Percentiles rank a stretch among this genome's conserved stretches.
Conservation (phyloP, 768 basidiomycete species). For the Lentinula raphanica region DNA sequence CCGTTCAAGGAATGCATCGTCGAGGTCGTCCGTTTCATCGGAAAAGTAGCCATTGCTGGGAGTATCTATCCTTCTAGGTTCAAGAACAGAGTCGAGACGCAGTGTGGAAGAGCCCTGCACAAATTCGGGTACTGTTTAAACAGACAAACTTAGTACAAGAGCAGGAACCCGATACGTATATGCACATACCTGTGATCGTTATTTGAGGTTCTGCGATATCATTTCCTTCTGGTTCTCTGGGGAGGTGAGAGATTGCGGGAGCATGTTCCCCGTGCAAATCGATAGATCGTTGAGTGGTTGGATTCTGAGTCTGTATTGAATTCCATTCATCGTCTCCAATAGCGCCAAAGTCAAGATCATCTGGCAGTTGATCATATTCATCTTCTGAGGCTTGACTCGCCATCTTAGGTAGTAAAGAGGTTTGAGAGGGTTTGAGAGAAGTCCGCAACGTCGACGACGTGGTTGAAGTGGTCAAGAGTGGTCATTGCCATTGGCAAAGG, state of each 20-base stretch:
- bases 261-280: neutral
- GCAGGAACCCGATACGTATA: too few relatives aligned
- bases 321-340: slow-evolving; percentile 47
- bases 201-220: neutral
- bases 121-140: neutral
- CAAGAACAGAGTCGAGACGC: slow-evolving; percentile 1
- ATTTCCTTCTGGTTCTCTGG: neutral
- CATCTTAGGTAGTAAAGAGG: slow-evolving; percentile 17
- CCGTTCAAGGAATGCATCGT: neutral
- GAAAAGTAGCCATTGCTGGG: neutral
- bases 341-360: slow-evolving; percentile 41
- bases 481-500: too few relatives aligned
- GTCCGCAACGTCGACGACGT: too few relatives aligned
- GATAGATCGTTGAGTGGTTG: neutral
- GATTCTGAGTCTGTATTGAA: slow-evolving; percentile 14
- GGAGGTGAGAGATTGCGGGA: neutral
- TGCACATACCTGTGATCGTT: neutral
- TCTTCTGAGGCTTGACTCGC: slow-evolving; percentile 29
- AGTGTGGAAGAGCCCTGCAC: slow-evolving; percentile 9
- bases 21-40: neutral
- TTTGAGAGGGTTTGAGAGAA: neutral
- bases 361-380: slow-evolving; percentile 49
- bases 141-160: too few relatives aligned
- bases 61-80: neutral
- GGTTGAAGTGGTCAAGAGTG: too few relatives aligned